Evolutionary conservation across 177 flowering plant genomes (phyloP), one percentile per base, ranked within the genome.

Genomic region (Telopea speciosissima): DNA sequence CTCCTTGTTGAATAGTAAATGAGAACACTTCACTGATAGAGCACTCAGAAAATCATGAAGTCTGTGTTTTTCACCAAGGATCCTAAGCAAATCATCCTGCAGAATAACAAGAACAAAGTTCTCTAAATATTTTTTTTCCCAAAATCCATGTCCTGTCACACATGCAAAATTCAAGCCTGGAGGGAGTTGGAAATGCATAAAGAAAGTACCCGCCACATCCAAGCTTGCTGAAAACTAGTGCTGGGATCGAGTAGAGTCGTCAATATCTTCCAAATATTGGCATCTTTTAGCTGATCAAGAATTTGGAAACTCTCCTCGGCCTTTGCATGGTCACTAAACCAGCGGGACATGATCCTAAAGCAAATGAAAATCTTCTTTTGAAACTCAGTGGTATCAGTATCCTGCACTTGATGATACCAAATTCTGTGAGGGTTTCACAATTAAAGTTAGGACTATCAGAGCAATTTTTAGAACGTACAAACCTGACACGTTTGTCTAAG

Each of bases 211-310:
- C 90, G 86, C 63, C 14, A 73, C 59, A 72, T 70, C 77, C 72
- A 81, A 66, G 90, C 85, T 79, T 86, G 89, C 67, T 70, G 79
- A 69, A 84, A 81, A 75, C 80, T 78, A 63, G 88, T 89, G 70
- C 79, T 85, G 62, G 90, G 88, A 82, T 93, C 96, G 71, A 90
- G 86, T 44, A 95, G 77, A 74, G 45, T 80, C 14, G 85, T 72
- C 76, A 95, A 77, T 72, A 85, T 87, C 79, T 87, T 93, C 99
- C 98, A 95, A 64, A 93, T 71, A 79, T 91, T 93, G 64, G 81
- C 82, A 86, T 95, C 99, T 72, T 90, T 91, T 71, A 90, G 81
- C 73, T 93, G 98, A 84, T 89, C 93, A 81, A 95, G 91, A 74
- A 80, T 76, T 76, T 81, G 87, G 73, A 91, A 95, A 71, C 80